phyloP scores from a whole-genome alignment of 2,329 filamentous ascomycete species.

The Botryotinia globosa region DNA sequence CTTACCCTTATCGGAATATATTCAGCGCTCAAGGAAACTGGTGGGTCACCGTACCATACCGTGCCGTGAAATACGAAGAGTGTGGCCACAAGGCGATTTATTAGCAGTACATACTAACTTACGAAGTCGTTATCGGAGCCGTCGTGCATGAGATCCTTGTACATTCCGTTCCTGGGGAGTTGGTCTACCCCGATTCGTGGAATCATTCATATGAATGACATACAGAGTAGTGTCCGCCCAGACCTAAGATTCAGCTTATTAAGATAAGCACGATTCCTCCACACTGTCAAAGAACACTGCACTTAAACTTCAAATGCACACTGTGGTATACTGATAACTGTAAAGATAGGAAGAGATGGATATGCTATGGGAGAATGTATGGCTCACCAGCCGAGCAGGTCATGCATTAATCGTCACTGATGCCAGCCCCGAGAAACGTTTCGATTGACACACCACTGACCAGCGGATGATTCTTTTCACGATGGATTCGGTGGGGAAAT shows the following conservation, averaged over 20 bases:
- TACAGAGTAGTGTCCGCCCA: background rate
- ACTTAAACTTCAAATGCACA: background rate
- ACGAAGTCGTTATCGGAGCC: background rate
- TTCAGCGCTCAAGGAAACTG: background rate
- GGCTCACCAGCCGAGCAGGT: background rate
- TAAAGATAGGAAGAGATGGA: background rate
- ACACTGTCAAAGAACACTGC: background rate
- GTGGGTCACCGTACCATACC: too few species aligned
- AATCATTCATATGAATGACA: background rate
- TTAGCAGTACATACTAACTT: background rate
- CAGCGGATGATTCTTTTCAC: background rate
- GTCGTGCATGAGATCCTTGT: background rate
- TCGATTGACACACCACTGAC: background rate
- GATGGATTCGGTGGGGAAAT: background rate
- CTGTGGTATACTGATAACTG: background rate
- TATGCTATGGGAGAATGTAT: too few species aligned
- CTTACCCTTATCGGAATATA: background rate
- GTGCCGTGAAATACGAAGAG: too few species aligned
- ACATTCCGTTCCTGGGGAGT: background rate
- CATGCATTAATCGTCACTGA: background rate
- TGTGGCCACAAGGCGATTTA: background rate
- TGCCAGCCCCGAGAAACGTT: background rate
- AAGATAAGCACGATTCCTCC: background rate
- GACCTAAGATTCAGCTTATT: background rate
- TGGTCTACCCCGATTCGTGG: background rate